Percentiles rank a stretch among this genome's conserved stretches.
Conservation (phyloP, 2,329 filamentous ascomycete species). For the Eutypa lata region DNA sequence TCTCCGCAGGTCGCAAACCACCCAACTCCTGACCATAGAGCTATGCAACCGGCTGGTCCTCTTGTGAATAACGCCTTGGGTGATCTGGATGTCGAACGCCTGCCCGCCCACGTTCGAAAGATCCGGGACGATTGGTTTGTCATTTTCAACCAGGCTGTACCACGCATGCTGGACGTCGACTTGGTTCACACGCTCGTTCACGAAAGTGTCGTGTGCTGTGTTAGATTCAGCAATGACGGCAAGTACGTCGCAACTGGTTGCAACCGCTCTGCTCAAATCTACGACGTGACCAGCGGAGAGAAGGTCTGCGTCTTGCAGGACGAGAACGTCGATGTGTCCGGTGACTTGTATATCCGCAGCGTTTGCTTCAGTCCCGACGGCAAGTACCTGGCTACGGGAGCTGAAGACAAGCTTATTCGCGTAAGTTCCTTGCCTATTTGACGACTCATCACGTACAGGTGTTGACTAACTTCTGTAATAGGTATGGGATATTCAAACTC, state of each 20-base stretch:
- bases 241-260: conserved; percentile 96
- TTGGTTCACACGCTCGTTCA: conserved; percentile 90
- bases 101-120: conserved; percentile 85
- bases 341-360: conserved; percentile 94
- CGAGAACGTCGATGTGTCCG: conserved; percentile 78
- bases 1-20: conserved; percentile 82
- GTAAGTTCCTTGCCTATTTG: conserved; percentile 50
- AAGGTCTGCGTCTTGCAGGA: conserved; percentile 91
- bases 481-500: conserved; percentile 90
- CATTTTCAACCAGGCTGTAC: conserved; percentile 91
- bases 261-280: conserved; percentile 99
- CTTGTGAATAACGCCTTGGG: conserved; percentile 65
- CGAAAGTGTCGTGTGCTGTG: conserved; percentile 96
- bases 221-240: conserved; percentile 92
- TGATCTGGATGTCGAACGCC: conserved; percentile 81
- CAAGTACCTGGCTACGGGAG: conserved; percentile 88
- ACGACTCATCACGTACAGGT: too few relatives aligned
- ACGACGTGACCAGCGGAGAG: conserved; percentile 82
- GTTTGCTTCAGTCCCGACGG: conserved; percentile 99
- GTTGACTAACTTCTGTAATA: conserved; percentile 32
- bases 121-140: conserved; percentile 92
- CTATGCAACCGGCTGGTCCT: conserved; percentile 47
- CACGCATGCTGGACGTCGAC: conserved; percentile 87
- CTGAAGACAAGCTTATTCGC: conserved; percentile 94
- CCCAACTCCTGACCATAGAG: conserved; percentile 68